A percentile compares a stretch with the other conserved stretches of the same genome.
Evolutionary conservation across 495 filamentous ascomycete genomes (phyloP).

Genomic region (Podospora tetraspora): DNA sequence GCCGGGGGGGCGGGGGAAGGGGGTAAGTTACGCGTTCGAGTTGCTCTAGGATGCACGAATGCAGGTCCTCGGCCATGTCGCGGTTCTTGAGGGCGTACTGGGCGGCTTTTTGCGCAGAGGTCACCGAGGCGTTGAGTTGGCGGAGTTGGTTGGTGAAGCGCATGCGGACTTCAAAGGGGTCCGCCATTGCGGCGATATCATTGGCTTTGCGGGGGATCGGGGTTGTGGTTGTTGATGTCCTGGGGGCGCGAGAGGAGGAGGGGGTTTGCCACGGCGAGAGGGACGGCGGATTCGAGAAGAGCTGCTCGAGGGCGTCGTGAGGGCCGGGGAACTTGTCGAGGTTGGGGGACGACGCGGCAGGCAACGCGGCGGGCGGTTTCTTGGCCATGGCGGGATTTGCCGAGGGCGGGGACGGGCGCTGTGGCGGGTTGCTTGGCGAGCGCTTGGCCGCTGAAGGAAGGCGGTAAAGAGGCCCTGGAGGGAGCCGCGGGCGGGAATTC

Average conservation of each 20-base stretch:
- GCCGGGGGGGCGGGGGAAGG: neutral
- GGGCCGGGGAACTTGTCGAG: neutral
- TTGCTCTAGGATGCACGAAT: conserved; percentile 94
- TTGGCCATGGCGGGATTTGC: neutral
- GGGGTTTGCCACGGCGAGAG: neutral
- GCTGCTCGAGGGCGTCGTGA: neutral
- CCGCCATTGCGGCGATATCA: conserved; percentile 54
- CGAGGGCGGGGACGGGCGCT: neutral
- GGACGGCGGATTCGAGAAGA: neutral
- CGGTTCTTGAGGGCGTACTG: conserved; percentile 89
- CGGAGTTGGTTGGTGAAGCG: conserved; percentile 86
- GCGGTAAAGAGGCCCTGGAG: too few relatives aligned
- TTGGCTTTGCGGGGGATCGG: neutral
- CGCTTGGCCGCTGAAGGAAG: neutral
- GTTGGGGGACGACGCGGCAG: neutral
- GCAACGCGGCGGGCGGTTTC: too few relatives aligned
- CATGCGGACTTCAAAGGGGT: conserved; percentile 98
- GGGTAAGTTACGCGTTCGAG: conserved; percentile 66
- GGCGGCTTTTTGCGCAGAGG: conserved; percentile 84
- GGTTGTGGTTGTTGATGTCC: neutral
- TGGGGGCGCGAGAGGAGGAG: neutral
- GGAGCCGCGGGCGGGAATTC: too few relatives aligned
- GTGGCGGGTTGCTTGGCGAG: too few relatives aligned
- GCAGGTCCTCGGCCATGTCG: conserved; percentile 92
- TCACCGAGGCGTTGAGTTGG: conserved; percentile 81